These are phyloP conservation scores for Lactarius deliciosus DNA, from an alignment of 768 basidiomycete species.

Conservation along the genomic window DNA sequence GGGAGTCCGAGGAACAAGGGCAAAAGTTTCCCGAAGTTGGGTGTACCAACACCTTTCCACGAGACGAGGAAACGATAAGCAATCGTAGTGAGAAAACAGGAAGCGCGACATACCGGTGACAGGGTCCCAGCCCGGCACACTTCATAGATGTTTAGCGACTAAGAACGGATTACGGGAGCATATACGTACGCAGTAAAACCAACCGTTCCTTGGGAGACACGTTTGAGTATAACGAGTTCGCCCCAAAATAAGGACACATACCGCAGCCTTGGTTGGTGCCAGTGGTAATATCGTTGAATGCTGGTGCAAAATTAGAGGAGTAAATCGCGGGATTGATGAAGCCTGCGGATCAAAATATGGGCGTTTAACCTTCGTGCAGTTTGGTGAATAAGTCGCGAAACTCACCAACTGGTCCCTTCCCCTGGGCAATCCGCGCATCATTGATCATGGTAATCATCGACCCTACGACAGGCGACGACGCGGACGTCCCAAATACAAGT, in stretches of 20 bases:
- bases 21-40: conserved; percentile 33
- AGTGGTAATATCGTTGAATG: conserved; percentile 34
- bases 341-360: conserved; percentile 12
- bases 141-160: conserved; percentile 12
- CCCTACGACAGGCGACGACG: conserved; percentile 39
- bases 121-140: conserved; percentile 32
- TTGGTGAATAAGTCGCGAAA: background rate
- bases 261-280: conserved; percentile 32
- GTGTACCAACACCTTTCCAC: conserved; percentile 33
- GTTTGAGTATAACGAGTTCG: background rate
- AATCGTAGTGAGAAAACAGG: no score
- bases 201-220: conserved; percentile 23
- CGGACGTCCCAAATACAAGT: conserved; percentile 40
- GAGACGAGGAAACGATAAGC: background rate
- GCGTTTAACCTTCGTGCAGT: background rate
- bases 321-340: conserved; percentile 60
- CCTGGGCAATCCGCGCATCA: conserved; percentile 39
- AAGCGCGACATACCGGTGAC: conserved; percentile 29
- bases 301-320: conserved; percentile 25
- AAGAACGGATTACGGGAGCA: background rate
- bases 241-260: conserved; percentile 5
- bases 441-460: conserved; percentile 40
- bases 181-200: conserved; percentile 32
- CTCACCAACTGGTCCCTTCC: conserved; percentile 38
- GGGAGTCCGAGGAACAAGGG: conserved; percentile 33